Percentiles rank a stretch among this genome's conserved stretches.
Evolutionary conservation across 176 grass and related monocot species (phyloP).

Genomic region (Triticum timopheevii): DNA sequence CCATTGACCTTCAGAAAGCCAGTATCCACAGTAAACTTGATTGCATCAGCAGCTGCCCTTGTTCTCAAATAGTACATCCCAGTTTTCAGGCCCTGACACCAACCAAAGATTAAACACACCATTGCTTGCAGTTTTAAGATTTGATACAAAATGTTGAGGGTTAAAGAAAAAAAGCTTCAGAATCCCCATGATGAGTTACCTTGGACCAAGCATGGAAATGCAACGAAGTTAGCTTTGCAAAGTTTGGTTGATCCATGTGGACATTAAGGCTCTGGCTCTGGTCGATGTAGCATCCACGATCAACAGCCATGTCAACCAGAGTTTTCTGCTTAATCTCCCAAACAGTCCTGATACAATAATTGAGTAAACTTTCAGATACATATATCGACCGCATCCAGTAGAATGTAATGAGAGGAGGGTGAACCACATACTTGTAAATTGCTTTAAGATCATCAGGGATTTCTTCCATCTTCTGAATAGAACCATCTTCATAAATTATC

Average conservation of each 20-base stretch:
- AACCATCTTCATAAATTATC: conserved; percentile 94
- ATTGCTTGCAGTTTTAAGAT: background rate
- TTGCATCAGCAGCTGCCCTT: conserved; percentile 87
- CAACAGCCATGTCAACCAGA: conserved; percentile 95
- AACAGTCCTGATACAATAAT: conserved; percentile 64
- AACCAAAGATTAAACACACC: background rate
- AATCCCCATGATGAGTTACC: conserved; percentile 32
- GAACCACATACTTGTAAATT: conserved; percentile 79
- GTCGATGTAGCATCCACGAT: conserved; percentile 96
- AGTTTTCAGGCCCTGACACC: conserved; percentile 87
- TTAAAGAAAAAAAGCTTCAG: background rate
- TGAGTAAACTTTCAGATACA: background rate
- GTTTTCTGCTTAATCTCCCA: conserved; percentile 99
- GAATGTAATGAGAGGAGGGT: background rate
- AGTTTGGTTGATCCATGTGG: conserved; percentile 98
- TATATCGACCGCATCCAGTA: background rate
- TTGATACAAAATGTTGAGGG: background rate
- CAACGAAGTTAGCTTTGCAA: conserved; percentile 89
- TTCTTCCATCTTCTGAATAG: conserved; percentile 79
- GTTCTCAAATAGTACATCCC: conserved; percentile 99
- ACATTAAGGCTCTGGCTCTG: conserved; percentile 99
- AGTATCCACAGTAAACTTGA: conserved; percentile 96
- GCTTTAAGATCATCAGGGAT: conserved; percentile 88
- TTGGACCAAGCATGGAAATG: conserved; percentile 99
- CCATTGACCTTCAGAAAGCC: conserved; percentile 53